phyloP scores from a whole-genome alignment of 1,139 yeast genomes.

The Candida tunisiensis region DNA sequence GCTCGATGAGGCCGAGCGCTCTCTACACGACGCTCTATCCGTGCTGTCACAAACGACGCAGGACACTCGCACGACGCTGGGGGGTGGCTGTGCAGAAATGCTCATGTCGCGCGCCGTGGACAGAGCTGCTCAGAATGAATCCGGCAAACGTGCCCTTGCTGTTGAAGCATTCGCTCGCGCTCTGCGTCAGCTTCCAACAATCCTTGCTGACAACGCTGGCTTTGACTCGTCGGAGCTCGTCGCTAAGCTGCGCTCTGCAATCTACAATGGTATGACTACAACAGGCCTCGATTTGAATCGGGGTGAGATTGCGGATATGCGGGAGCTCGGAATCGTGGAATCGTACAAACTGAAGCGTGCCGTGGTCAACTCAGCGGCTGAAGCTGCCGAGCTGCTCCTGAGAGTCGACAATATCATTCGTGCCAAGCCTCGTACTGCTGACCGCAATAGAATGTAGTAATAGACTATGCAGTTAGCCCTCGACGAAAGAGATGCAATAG shows the following conservation, averaged over 20 bases:
- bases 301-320: constrained; percentile 84
- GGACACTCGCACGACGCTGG: constrained; percentile 89
- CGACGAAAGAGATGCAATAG: too few species aligned
- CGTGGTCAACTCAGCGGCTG: constrained; percentile 92
- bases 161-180: constrained; percentile 92
- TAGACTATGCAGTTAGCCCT: too few species aligned
- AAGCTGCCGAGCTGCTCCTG: constrained; percentile 89
- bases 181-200: constrained; percentile 85
- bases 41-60: constrained; percentile 90
- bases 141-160: constrained; percentile 89
- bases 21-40: constrained; percentile 90
- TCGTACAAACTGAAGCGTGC: constrained; percentile 83
- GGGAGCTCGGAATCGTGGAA: constrained; percentile 85
- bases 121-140: constrained; percentile 81
- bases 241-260: constrained; percentile 78
- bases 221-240: constrained; percentile 88
- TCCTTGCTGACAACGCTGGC: constrained; percentile 94
- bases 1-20: constrained; percentile 93
- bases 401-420: constrained; percentile 93
- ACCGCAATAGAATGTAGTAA: constrained; percentile 49
- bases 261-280: constrained; percentile 83
- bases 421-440: constrained; percentile 96
- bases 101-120: constrained; percentile 97
- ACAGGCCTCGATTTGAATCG: constrained; percentile 77
- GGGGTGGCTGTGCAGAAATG: constrained; percentile 99